Base-by-base conservation (phyloP, 73 alveolate genomes). In the Blepharisma japonicum region DNA sequence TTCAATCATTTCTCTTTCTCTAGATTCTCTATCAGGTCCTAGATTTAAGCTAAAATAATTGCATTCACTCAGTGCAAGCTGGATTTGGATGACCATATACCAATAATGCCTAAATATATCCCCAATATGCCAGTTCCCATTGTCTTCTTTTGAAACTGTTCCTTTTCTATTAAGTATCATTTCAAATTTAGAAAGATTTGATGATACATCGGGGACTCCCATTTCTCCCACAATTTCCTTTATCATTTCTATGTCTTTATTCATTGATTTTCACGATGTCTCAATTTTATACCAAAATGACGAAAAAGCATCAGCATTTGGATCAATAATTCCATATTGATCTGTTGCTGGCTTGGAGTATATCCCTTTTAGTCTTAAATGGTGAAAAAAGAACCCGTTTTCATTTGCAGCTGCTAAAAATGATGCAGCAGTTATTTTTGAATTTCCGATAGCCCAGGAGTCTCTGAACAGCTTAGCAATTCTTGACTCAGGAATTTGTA, bases 41-140 rank as follows among this genome's bases (percentile, higher is more conserved):
- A 14, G 23, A 61, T 25, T 20, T 9, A n/a, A 8, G 23, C 14
- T 18, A 39, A 39, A 61, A 8, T 61, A n/a, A 61, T 14, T 61
- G 74, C 39, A 61, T 61, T 61, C 11, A 9, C 18, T 25, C 5
- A n/a, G 23, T 61, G 23, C 14, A 2, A 61, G 47, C 14, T 39
- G 23, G 3, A 9, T 61, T 61, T 61, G 18, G 74, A 61, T 20
- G 5, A 61, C 74, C 38, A 25, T 11, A 61, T 14, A 11, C 74
- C 74, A 61, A 61, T 14, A 61, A n/a, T 61, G 74, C 23, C 23
- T 61, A 61, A 61, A 61, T 1, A 25, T 25, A 61, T 61, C 74
- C 14, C 47, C 74, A 2, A 61, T 14, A 25, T 61, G 14, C 74
- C 74, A 61, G 23, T 14, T n/a, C 23, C 23, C 23, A 61, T 14